A percentile compares a stretch with the other conserved stretches of the same genome.
Conservation (phyloP, 2,329 filamentous ascomycete genomes). For the Colletotrichum simmondsii region DNA sequence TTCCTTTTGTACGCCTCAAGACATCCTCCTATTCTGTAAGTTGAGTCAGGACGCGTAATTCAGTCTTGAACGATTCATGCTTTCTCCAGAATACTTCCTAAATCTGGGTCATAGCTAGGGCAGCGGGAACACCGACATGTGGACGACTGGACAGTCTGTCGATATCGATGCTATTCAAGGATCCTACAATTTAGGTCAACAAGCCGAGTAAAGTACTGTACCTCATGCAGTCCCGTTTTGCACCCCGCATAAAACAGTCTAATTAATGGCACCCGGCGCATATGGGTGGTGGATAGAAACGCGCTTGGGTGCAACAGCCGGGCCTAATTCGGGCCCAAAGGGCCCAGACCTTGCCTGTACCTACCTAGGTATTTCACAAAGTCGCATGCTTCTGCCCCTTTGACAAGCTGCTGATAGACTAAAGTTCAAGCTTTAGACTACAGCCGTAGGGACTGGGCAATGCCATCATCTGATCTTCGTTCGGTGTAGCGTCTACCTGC, state of each 20-base stretch:
- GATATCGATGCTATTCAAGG: too few species aligned
- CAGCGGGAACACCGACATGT: neutral
- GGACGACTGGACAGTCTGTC: neutral
- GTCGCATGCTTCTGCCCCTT: too few species aligned
- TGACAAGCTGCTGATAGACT: too few species aligned
- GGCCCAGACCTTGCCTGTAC: too few species aligned
- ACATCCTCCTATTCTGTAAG: too few species aligned
- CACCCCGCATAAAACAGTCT: neutral
- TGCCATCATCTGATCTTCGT: too few species aligned
- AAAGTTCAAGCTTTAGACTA: too few species aligned
- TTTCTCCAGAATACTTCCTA: neutral
- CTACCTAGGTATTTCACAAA: too few species aligned
- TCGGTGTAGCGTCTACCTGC: too few species aligned
- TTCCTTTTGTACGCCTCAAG: neutral
- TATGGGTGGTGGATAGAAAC: neutral
- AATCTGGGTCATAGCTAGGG: neutral
- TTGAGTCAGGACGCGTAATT: neutral
- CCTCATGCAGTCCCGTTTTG: neutral
- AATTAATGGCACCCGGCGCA: neutral
- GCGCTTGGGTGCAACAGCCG: too few species aligned
- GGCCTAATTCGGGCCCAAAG: too few species aligned
- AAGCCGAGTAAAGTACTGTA: neutral
- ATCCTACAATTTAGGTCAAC: neutral
- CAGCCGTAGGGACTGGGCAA: too few species aligned
- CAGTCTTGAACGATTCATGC: neutral